Conservation (phyloP, 805 yeast species). For the Priceomyces carsonii region DNA sequence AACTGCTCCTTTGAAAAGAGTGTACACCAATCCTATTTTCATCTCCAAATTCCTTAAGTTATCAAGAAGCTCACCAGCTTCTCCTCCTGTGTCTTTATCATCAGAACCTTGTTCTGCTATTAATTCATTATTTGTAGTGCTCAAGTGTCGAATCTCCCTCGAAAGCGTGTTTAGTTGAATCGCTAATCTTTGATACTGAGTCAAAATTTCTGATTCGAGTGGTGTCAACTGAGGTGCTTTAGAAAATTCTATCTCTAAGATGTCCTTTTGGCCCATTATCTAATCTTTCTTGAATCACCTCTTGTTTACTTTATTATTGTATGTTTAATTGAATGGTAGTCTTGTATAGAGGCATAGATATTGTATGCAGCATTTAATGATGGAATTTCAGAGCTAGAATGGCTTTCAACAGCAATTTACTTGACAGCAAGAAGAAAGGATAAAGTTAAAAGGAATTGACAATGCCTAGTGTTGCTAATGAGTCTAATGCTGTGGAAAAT, state of each 20-base stretch:
- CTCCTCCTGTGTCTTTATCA: constrained; percentile 11
- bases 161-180: constrained; percentile 31
- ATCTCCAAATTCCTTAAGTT: constrained; percentile 61
- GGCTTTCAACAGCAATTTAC: too few relatives aligned
- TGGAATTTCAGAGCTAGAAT: too few relatives aligned
- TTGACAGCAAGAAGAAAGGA: too few relatives aligned
- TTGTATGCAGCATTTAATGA: too few relatives aligned
- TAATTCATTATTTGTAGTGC: constrained; percentile 11
- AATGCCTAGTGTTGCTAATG: constrained; percentile 9
- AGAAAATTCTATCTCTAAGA: constrained; percentile 17
- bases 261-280: constrained; percentile 16
- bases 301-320: not conserved
- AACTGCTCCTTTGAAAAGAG: constrained; percentile 69
- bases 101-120: constrained; percentile 7
- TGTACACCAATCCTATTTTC: constrained; percentile 63
- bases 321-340: not conserved
- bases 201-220: constrained; percentile 34
- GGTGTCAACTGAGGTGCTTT: constrained; percentile 18
- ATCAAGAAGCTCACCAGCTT: constrained; percentile 38
- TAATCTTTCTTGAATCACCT: not conserved
- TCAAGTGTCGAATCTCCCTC: constrained; percentile 31
- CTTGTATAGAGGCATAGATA: too few relatives aligned
- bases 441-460: too few relatives aligned
- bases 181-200: constrained; percentile 40
- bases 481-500: constrained; percentile 2